These are phyloP conservation scores for Colletotrichum eremochloae DNA, from an alignment of 2,329 filamentous ascomycete species.

Conservation along the genomic window DNA sequence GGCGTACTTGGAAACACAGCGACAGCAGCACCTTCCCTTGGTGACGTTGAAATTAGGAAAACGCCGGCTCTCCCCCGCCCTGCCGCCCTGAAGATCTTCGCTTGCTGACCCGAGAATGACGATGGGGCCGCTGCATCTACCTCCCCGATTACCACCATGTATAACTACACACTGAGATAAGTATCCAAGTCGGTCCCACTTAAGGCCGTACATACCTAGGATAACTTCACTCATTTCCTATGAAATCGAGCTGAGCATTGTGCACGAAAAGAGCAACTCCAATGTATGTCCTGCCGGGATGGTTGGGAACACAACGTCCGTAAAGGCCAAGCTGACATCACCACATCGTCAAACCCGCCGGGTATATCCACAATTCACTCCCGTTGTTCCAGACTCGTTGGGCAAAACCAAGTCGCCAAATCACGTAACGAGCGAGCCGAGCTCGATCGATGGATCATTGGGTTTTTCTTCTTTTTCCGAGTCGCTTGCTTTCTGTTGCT, in stretches of 20 bases:
- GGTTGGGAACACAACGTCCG: not conserved
- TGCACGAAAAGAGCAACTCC: not conserved
- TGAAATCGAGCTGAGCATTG: not conserved
- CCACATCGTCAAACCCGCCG: constrained; percentile 9
- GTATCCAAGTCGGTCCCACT: too few species aligned
- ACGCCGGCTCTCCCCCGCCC: constrained; percentile 7
- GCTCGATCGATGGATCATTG: not conserved
- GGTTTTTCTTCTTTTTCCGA: not conserved
- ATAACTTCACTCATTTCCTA: not conserved
- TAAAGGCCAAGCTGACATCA: constrained; percentile 22
- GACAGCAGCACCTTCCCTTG: not conserved
- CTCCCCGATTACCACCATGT: not conserved
- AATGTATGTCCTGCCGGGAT: not conserved
- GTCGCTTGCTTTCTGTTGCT: too few species aligned
- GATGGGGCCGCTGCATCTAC: not conserved
- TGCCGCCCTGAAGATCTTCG: constrained; percentile 23
- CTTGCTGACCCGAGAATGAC: constrained; percentile 26
- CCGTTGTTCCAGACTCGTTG: not conserved
- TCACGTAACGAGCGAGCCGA: not conserved
- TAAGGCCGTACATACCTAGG: not conserved
- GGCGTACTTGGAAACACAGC: not conserved
- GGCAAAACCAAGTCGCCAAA: not conserved
- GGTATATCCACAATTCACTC: not conserved
- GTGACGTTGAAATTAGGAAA: constrained; percentile 30
- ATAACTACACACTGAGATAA: too few species aligned